Conservation (phyloP, 2,329 filamentous ascomycete genomes). For the Tolypocladium pustulatum region DNA sequence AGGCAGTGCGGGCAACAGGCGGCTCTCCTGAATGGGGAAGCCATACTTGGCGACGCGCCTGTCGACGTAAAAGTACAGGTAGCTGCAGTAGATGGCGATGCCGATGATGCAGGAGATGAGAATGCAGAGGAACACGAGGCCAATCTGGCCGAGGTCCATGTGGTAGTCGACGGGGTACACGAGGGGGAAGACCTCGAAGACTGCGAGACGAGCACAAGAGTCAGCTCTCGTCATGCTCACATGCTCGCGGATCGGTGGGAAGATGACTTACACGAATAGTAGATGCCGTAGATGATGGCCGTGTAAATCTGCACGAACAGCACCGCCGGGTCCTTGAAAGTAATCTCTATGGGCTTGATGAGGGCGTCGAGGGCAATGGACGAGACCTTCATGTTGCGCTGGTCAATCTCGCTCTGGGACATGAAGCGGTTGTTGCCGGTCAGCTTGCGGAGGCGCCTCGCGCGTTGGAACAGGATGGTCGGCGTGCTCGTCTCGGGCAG, state of each 20-base stretch:
- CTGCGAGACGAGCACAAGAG: conserved; percentile 12
- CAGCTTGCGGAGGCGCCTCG: conserved; percentile 47
- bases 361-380: conserved; percentile 43
- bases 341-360: conserved; percentile 51
- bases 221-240: background rate
- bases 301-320: conserved; percentile 53
- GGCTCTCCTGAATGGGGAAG: conserved; percentile 40
- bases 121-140: conserved; percentile 51
- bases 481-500: conserved; percentile 53
- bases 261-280: conserved; percentile 37
- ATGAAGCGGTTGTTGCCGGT: conserved; percentile 47
- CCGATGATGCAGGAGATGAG: conserved; percentile 46
- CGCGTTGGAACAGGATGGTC: conserved; percentile 52
- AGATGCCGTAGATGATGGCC: conserved; percentile 50
- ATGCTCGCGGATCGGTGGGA: background rate
- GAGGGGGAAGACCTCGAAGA: conserved; percentile 56
- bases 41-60: conserved; percentile 37
- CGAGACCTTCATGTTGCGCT: conserved; percentile 37
- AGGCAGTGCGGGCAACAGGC: conserved; percentile 43
- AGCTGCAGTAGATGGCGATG: conserved; percentile 35
- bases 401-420: conserved; percentile 54
- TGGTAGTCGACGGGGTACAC: conserved; percentile 49
- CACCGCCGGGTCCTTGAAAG: conserved; percentile 50
- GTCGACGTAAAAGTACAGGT: conserved; percentile 41
- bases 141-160: conserved; percentile 47